Evolutionary conservation across 192 early-diverging fungal species (phyloP).

Genomic region (Coemansia sp.): DNA sequence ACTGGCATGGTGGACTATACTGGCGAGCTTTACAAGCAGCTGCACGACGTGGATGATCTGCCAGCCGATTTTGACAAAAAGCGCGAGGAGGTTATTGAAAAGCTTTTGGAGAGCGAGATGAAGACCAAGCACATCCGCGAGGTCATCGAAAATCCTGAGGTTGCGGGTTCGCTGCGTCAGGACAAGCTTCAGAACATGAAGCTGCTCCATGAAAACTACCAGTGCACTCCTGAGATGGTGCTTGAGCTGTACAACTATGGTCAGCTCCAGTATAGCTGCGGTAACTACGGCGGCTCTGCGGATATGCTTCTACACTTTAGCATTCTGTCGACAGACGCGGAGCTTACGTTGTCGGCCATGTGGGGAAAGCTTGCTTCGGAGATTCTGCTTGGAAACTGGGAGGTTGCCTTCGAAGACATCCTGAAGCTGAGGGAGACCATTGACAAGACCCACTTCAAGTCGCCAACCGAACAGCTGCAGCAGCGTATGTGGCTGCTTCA

Average conservation of each 20-base stretch:
- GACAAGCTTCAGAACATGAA: slow-evolving; percentile 92
- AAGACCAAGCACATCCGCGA: slow-evolving; percentile 81
- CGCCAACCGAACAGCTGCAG: slow-evolving; percentile 85
- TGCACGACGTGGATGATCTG: slow-evolving; percentile 72
- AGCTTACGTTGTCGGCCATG: slow-evolving; percentile 78
- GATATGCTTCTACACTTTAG: slow-evolving; percentile 95
- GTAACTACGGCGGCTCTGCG: slow-evolving; percentile 86
- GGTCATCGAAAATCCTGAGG: slow-evolving; percentile 88
- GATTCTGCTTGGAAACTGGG: slow-evolving; percentile 93
- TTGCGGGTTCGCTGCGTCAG: slow-evolving; percentile 84
- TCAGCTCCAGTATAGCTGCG: slow-evolving; percentile 89
- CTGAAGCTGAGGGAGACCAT: slow-evolving; percentile 83
- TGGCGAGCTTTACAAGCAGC: slow-evolving; percentile 76
- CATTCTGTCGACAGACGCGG: slow-evolving; percentile 87
- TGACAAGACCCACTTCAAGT: slow-evolving; percentile 74
- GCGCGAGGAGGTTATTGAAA: slow-evolving; percentile 71
- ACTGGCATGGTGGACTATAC: slow-evolving; percentile 97
- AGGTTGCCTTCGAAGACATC: slow-evolving; percentile 86
- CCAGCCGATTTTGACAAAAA: slow-evolving; percentile 73
- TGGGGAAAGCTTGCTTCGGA: slow-evolving; percentile 98
- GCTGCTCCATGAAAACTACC: slow-evolving; percentile 83
- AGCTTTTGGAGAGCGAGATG: slow-evolving; percentile 71
- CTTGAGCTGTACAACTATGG: slow-evolving; percentile 84
- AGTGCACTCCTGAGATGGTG: slow-evolving; percentile 89
- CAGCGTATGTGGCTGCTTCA: slow-evolving; percentile 93